Conservation (phyloP, 2,329 filamentous ascomycete species). For the Raffaelea arxii region DNA sequence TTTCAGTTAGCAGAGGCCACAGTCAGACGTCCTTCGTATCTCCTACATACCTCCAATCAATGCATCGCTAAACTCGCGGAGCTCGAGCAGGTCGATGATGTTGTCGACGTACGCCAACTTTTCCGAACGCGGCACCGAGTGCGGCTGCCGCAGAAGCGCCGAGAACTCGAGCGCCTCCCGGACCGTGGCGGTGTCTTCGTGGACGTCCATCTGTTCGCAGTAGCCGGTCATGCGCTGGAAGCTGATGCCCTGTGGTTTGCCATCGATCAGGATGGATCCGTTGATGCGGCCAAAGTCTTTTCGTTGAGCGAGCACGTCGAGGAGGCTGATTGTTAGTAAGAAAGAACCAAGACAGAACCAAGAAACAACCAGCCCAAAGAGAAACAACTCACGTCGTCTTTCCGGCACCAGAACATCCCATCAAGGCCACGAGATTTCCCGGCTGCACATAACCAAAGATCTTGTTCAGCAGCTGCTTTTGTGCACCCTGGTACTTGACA, state of each 20-base stretch:
- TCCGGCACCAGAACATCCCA: slow-evolving; percentile 77
- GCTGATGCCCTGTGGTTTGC: slow-evolving; percentile 57
- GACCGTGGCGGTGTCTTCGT: slow-evolving; percentile 63
- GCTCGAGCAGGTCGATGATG: slow-evolving; percentile 56
- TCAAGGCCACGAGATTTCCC: slow-evolving; percentile 65
- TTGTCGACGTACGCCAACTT: slow-evolving; percentile 70
- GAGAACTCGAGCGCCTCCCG: slow-evolving; percentile 68
- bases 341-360: not conserved
- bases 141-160: slow-evolving; percentile 62
- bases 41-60: slow-evolving; percentile 25
- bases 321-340: slow-evolving; percentile 28
- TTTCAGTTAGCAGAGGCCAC: no score
- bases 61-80: slow-evolving; percentile 37
- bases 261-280: slow-evolving; percentile 69
- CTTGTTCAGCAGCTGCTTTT: slow-evolving; percentile 67
- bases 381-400: slow-evolving; percentile 65
- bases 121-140: slow-evolving; percentile 51
- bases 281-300: slow-evolving; percentile 68
- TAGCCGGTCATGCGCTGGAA: slow-evolving; percentile 76
- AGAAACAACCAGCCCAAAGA: no score
- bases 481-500: slow-evolving; percentile 44
- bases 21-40: no score
- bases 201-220: slow-evolving; percentile 74
- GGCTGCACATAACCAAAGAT: slow-evolving; percentile 80
- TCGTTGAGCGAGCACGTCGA: slow-evolving; percentile 73